Evolutionary conservation across 2,329 filamentous ascomycete species (phyloP).

Genomic region (Fusarium paranaense): DNA sequence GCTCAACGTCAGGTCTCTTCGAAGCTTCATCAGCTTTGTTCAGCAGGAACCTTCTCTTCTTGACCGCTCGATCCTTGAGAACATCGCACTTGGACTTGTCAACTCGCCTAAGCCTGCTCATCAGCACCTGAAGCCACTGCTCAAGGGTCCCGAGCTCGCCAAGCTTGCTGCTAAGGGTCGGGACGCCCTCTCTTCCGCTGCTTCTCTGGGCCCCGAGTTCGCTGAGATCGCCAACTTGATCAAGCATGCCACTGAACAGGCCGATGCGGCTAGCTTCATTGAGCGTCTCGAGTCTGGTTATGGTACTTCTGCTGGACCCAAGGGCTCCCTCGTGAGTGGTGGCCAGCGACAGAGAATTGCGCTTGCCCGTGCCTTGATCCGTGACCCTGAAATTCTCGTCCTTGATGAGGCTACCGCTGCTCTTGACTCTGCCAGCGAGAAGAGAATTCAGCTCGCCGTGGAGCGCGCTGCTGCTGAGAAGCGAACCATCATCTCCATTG

Average conservation of each 20-base stretch:
- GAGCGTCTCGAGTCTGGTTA: conserved; percentile 64
- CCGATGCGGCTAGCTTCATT: conserved; percentile 70
- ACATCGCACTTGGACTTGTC: conserved; percentile 58
- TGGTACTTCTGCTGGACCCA: conserved; percentile 63
- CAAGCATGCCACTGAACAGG: conserved; percentile 64
- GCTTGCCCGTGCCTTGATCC: conserved; percentile 67
- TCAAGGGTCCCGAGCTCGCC: conserved; percentile 62
- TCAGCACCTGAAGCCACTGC: conserved; percentile 53
- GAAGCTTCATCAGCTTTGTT: conserved; percentile 56
- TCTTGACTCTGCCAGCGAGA: conserved; percentile 69
- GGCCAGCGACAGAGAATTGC: conserved; percentile 71
- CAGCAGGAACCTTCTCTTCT: conserved; percentile 59
- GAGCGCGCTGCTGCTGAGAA: conserved; percentile 57
- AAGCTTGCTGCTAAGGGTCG: conserved; percentile 63
- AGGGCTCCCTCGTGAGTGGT: conserved; percentile 67
- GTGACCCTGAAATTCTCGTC: conserved; percentile 67
- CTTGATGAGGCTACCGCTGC: conserved; percentile 72
- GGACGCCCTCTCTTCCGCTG: conserved; percentile 58
- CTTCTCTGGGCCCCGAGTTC: conserved; percentile 53
- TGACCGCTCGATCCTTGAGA: conserved; percentile 60
- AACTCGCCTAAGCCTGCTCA: conserved; percentile 53
- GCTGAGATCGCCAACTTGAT: conserved; percentile 62
- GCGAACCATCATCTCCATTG: conserved; percentile 74
- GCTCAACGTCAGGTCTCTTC: conserved; percentile 58
- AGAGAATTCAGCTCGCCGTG: conserved; percentile 62